Percentiles rank a stretch among this genome's conserved stretches.
These are phyloP conservation scores for Firmiana major DNA, from an alignment of 345 rosid genomes.

Conservation along the genomic window DNA sequence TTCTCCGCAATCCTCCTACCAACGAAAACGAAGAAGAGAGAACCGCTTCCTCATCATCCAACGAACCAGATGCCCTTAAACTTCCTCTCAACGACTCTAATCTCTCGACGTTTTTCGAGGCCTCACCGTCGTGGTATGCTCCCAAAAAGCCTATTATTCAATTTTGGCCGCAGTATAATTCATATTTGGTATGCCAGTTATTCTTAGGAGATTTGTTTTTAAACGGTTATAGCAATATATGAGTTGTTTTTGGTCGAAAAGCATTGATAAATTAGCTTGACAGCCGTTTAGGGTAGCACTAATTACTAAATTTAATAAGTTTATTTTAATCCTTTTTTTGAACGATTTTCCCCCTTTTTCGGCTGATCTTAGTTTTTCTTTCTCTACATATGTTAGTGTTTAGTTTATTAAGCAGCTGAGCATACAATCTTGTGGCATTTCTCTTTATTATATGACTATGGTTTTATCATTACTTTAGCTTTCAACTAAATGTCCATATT, in stretches of 20 bases:
- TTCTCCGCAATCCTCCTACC: slow-evolving; percentile 16
- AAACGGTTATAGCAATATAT: background rate
- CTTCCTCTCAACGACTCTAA: background rate
- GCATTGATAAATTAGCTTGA: background rate
- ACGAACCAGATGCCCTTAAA: slow-evolving; percentile 9
- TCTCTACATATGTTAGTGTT: background rate
- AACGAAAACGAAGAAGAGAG: slow-evolving; percentile 16
- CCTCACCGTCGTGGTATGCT: slow-evolving; percentile 49
- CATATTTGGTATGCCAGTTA: background rate
- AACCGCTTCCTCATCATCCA: slow-evolving; percentile 17
- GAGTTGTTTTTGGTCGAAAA: background rate
- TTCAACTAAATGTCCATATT: background rate
- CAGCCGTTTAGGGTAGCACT: too few relatives aligned
- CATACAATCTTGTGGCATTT: background rate
- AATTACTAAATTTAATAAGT: too few relatives aligned
- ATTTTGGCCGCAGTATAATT: background rate
- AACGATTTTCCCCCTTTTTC: background rate
- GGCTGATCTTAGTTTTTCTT: background rate
- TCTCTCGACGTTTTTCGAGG: slow-evolving; percentile 65
- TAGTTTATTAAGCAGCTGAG: background rate
- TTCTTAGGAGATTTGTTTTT: background rate
- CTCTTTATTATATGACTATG: background rate
- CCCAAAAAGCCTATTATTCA: background rate
- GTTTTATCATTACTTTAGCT: background rate
- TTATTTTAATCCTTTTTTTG: background rate